Evolutionary conservation across 2,329 filamentous ascomycete genomes (phyloP), one percentile per base, ranked within the genome.

Genomic region (Aspergillus quadrilineatus): DNA sequence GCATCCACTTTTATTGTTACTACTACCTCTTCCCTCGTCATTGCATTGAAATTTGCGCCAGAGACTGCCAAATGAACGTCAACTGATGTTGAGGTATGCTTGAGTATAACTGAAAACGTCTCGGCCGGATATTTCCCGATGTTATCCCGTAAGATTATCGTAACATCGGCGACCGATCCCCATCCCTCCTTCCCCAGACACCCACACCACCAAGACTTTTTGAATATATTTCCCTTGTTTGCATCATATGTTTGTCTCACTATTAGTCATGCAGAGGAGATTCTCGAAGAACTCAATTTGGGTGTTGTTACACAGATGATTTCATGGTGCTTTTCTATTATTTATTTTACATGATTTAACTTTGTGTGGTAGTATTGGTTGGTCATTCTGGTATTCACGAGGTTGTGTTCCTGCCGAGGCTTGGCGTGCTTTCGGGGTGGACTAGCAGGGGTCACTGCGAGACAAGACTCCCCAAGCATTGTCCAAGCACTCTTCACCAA

Each of bases 101-200:
- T 6, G 7, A 22, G n/a, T 1, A 7, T 8, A 8, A 42, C n/a
- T n/a, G 7, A 28, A 10, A 28, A 28, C 4, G 14, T n/a, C 6
- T 22, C 7, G 8, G 17, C 41, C 22, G 41, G 41, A 28, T 17
- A 28, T 47, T 14, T 26, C 44, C 34, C 39, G 39, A 42, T 10
- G 15, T 12, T 15, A 41, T 50, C 41, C 50, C 50, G 58, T 56
- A 60, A 56, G 39, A 58, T 62, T 62, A 46, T 58, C 58, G 53
- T 55, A 26, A 28, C 15, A 4, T 22, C 22, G 2, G 6, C 14
- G 39, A 7, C n/a, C 6, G n/a, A 39, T 1, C n/a, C 6, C 10
- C 8, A 44, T 28, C 22, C 41, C 28, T 17, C 26, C 10, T 14
- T 44, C 41, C 41, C 41, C 41, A 28, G 41, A 44, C 22, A 4